phyloP scores from a whole-genome alignment of 805 yeast genomes.

The Candida nanaspora region DNA sequence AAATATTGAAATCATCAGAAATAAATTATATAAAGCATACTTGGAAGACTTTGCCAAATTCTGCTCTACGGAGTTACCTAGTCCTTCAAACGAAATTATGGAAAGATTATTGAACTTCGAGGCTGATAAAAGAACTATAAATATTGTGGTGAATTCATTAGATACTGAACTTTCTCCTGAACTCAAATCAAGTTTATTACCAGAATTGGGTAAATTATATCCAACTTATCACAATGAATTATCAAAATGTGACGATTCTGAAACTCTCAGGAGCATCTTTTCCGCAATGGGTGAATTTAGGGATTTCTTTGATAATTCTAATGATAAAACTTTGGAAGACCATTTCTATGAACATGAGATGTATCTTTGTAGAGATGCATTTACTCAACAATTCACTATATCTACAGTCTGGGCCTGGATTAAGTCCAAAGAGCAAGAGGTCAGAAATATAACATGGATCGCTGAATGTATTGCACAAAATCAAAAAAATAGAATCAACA shows the following conservation, averaged over 20 bases:
- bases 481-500: slow-evolving; percentile 88
- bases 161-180: slow-evolving; percentile 72
- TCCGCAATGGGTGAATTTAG: slow-evolving; percentile 61
- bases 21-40: slow-evolving; percentile 86
- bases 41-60: slow-evolving; percentile 79
- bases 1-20: slow-evolving; percentile 91
- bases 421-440: slow-evolving; percentile 92
- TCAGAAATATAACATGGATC: slow-evolving; percentile 97
- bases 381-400: slow-evolving; percentile 92
- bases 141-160: slow-evolving; percentile 84
- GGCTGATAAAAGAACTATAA: slow-evolving; percentile 91
- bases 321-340: slow-evolving; percentile 73
- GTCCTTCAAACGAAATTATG: slow-evolving; percentile 83
- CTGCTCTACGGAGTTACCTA: slow-evolving; percentile 49
- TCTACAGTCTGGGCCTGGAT: slow-evolving; percentile 96
- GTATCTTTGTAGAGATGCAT: slow-evolving; percentile 86
- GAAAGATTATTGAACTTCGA: slow-evolving; percentile 71
- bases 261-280: slow-evolving; percentile 63
- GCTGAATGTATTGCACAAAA: slow-evolving; percentile 99
- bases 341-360: slow-evolving; percentile 90
- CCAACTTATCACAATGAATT: slow-evolving; percentile 63
- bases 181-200: slow-evolving; percentile 67
- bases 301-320: slow-evolving; percentile 43
- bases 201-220: slow-evolving; percentile 74
- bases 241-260: slow-evolving; percentile 77